Percentiles rank a stretch among this genome's conserved stretches.
These are phyloP conservation scores for Trichoderma hamatum DNA, from an alignment of 2,329 filamentous ascomycete genomes.

Conservation along the genomic window DNA sequence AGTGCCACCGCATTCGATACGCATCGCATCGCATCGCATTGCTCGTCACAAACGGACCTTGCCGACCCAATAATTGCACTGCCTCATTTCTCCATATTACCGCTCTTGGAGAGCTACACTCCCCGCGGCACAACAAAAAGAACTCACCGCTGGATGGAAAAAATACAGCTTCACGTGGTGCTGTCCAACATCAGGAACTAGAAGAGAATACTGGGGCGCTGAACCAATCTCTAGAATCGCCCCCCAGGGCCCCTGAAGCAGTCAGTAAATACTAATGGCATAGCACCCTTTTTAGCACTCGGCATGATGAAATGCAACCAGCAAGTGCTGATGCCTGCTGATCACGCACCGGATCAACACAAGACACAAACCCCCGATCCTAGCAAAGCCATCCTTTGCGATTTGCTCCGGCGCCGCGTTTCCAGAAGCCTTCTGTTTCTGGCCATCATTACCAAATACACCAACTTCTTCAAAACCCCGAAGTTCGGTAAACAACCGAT, in stretches of 20 bases:
- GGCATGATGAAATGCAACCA: slow-evolving; percentile 1
- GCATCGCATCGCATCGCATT: slow-evolving; percentile 2
- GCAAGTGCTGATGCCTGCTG: slow-evolving; percentile 21
- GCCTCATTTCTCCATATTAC: slow-evolving; percentile 3
- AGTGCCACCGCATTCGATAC: background rate
- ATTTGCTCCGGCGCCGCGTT: slow-evolving; percentile 23
- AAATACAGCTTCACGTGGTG: background rate
- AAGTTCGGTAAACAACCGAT: background rate
- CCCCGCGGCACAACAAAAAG: background rate
- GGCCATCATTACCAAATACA: background rate
- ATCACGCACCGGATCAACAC: slow-evolving; percentile 19
- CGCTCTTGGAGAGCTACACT: background rate
- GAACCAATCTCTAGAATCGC: background rate
- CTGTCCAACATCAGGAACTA: background rate
- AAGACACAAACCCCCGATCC: slow-evolving; percentile 19
- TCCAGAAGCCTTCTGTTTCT: slow-evolving; percentile 21
- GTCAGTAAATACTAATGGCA: background rate
- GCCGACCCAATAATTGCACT: background rate
- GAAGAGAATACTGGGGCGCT: background rate
- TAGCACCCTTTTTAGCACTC: background rate
- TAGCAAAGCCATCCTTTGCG: background rate
- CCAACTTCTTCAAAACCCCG: background rate
- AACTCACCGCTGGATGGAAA: background rate
- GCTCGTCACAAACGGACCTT: background rate
- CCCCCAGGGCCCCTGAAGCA: background rate